Conservation (phyloP, 2,329 filamentous ascomycete genomes). For the Chaetomium globosum region DNA sequence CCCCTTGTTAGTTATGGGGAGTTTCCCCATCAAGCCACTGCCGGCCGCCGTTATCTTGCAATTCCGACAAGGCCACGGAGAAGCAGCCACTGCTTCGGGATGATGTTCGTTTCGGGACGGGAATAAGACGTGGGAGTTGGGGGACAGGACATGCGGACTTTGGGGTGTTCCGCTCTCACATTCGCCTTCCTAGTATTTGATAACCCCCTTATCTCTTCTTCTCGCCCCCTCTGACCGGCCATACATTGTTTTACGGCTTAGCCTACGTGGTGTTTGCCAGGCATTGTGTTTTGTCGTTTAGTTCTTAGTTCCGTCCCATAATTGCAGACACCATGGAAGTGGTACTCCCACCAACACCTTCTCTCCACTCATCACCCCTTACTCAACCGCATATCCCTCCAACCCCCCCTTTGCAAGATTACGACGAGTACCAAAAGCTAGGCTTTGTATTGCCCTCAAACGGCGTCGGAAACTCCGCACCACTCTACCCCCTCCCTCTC, state of each 20-base stretch:
- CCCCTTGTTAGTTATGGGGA: neutral
- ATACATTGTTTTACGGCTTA: neutral
- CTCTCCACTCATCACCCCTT: slow-evolving; percentile 1
- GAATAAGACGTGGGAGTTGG: slow-evolving; percentile 1
- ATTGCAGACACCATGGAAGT: slow-evolving; percentile 21
- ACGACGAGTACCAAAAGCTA: slow-evolving; percentile 22
- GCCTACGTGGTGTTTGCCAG: neutral
- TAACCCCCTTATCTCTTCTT: neutral
- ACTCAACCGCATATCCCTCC: slow-evolving; percentile 10
- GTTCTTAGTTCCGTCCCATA: neutral
- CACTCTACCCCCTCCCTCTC: slow-evolving; percentile 68
- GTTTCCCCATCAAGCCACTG: slow-evolving; percentile 17
- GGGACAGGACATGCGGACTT: neutral
- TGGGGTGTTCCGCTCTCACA: neutral
- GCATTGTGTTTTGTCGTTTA: neutral
- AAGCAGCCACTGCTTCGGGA: slow-evolving; percentile 21
- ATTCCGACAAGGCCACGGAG: slow-evolving; percentile 15
- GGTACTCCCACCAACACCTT: slow-evolving; percentile 6
- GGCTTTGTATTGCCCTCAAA: neutral
- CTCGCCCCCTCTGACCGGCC: neutral
- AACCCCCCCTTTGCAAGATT: slow-evolving; percentile 23
- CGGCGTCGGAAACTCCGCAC: slow-evolving; percentile 14
- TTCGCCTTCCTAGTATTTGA: slow-evolving; percentile 1
- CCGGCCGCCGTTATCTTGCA: slow-evolving; percentile 24
- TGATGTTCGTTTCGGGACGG: neutral